These are phyloP conservation scores for Dentipellis fragilis DNA, from an alignment of 768 basidiomycete genomes.

Conservation along the genomic window DNA sequence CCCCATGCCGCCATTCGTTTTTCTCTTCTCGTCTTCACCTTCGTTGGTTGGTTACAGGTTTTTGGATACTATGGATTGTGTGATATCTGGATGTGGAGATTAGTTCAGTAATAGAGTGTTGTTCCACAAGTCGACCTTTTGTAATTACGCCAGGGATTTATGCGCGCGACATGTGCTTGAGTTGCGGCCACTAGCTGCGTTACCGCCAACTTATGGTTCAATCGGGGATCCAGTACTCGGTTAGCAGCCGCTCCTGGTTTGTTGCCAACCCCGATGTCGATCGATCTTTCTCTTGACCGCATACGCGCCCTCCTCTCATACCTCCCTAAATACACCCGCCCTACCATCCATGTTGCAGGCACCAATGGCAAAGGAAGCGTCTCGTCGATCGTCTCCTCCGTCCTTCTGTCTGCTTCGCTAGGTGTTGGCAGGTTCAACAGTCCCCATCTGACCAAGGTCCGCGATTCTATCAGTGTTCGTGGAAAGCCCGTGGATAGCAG, in stretches of 20 bases:
- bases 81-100: not conserved
- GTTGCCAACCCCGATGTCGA: constrained; percentile 14
- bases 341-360: constrained; percentile 85
- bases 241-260: no score
- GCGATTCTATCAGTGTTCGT: constrained; percentile 70
- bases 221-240: no score
- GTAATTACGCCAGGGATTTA: no score
- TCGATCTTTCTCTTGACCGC: constrained; percentile 59
- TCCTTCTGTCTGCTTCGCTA: constrained; percentile 47
- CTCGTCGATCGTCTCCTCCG: constrained; percentile 70
- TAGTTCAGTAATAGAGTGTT: no score
- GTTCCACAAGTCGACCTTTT: no score
- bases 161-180: no score
- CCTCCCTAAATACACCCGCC: constrained; percentile 59
- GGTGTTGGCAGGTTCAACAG: constrained; percentile 81
- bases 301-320: constrained; percentile 39
- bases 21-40: not conserved
- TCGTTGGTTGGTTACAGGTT: not conserved
- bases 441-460: constrained; percentile 74
- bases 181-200: no score
- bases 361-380: constrained; percentile 98
- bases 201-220: no score
- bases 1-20: not conserved
- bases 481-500: constrained; percentile 37
- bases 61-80: not conserved